A percentile compares a stretch with the other conserved stretches of the same genome.
These are phyloP conservation scores for Neostapfia colusana DNA, from an alignment of 176 grass and related monocot genomes.

Conservation along the genomic window DNA sequence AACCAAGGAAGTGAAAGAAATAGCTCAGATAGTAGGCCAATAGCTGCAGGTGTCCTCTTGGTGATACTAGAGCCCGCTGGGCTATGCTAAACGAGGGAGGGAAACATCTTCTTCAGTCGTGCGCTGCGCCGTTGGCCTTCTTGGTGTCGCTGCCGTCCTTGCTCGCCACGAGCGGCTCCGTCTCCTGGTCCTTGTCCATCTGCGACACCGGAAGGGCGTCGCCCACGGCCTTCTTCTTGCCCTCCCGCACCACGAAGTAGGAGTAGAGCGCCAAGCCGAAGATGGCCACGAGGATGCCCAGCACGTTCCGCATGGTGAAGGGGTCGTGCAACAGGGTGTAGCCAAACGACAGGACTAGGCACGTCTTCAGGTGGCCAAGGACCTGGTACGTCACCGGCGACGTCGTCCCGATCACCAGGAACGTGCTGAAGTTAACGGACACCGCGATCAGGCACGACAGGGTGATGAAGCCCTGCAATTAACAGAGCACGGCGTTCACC, in stretches of 20 bases:
- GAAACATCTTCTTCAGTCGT: slow-evolving; percentile 31
- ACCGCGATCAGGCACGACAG: slow-evolving; percentile 89
- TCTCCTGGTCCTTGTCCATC: slow-evolving; percentile 74
- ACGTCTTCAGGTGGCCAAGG: slow-evolving; percentile 93
- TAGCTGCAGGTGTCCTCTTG: background rate
- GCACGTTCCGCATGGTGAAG: slow-evolving; percentile 74
- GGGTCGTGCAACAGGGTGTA: slow-evolving; percentile 84
- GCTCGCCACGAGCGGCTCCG: slow-evolving; percentile 50
- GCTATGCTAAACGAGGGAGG: slow-evolving; percentile 12
- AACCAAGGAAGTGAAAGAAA: background rate
- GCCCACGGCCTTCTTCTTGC: slow-evolving; percentile 63
- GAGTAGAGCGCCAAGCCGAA: slow-evolving; percentile 89
- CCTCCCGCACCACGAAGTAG: slow-evolving; percentile 70
- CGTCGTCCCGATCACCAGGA: slow-evolving; percentile 88
- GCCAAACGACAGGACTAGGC: slow-evolving; percentile 80
- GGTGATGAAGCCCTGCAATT: slow-evolving; percentile 69
- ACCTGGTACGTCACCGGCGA: slow-evolving; percentile 96
- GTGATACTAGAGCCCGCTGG: slow-evolving; percentile 13
- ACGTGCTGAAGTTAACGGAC: slow-evolving; percentile 93
- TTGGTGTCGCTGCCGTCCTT: slow-evolving; percentile 59
- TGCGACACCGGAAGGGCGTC: slow-evolving; percentile 64
- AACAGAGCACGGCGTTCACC: background rate
- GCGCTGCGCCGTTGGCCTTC: slow-evolving; percentile 59
- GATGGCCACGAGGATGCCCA: slow-evolving; percentile 85
- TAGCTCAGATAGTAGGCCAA: background rate